Evolutionary conservation across 495 filamentous ascomycete genomes (phyloP).

Genomic region (Trypethelium eluteriae): DNA sequence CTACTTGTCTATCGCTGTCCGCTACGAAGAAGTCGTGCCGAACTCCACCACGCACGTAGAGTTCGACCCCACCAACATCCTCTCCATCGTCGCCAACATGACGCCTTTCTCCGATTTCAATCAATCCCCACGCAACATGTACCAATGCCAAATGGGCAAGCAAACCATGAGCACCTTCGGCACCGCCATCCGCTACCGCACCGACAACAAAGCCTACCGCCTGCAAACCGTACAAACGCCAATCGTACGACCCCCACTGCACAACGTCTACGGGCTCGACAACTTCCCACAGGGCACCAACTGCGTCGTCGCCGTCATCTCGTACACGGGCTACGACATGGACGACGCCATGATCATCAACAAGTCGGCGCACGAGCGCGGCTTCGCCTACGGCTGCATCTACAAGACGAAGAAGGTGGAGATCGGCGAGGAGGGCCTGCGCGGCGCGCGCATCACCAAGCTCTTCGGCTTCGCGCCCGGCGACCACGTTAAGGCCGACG

Average conservation of each 20-base stretch:
- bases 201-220: slow-evolving; percentile 94
- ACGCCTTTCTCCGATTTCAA: slow-evolving; percentile 99
- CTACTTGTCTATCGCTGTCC: slow-evolving; percentile 94
- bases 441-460: slow-evolving; percentile 41
- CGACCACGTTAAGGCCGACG: slow-evolving; percentile 54
- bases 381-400: slow-evolving; percentile 92
- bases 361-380: slow-evolving; percentile 93
- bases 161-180: slow-evolving; percentile 98
- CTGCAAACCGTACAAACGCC: slow-evolving; percentile 95
- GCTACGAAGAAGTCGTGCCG: slow-evolving; percentile 71
- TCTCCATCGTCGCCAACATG: slow-evolving; percentile 97
- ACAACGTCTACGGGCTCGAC: slow-evolving; percentile 94
- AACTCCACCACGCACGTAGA: slow-evolving; percentile 90
- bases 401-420: slow-evolving; percentile 92
- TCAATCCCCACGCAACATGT: slow-evolving; percentile 98
- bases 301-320: slow-evolving; percentile 93
- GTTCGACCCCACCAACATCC: slow-evolving; percentile 89
- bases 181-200: slow-evolving; percentile 74
- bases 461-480: slow-evolving; percentile 81
- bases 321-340: slow-evolving; percentile 99
- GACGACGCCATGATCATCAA: slow-evolving; percentile 99
- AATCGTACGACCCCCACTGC: slow-evolving; percentile 80
- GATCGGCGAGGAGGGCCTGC: slow-evolving; percentile 62
- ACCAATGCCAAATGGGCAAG: slow-evolving; percentile 99
- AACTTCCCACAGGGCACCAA: slow-evolving; percentile 99